Percentiles rank a stretch among this genome's conserved stretches.
Conservation (phyloP, 106 monocot species). For the Acanthochlamys bracteata region DNA sequence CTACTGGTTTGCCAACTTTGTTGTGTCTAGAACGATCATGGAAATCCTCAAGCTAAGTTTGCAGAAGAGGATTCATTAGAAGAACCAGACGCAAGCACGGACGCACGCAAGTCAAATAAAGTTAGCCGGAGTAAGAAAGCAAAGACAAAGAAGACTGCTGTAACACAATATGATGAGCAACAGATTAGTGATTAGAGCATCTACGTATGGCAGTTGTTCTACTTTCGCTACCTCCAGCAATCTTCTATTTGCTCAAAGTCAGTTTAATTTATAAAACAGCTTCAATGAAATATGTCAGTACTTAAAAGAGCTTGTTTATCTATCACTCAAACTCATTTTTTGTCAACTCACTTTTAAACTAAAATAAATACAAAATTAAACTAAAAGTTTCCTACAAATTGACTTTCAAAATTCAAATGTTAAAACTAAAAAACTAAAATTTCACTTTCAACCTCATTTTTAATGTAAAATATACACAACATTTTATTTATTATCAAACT, state of each 20-base stretch:
- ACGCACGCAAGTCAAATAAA: not conserved
- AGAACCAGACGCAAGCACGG: not conserved
- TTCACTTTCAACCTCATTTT: too few relatives aligned
- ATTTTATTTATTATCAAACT: too few relatives aligned
- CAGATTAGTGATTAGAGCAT: not conserved
- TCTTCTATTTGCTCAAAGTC: not conserved
- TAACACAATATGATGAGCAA: not conserved
- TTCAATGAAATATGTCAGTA: not conserved
- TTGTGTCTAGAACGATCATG: conserved; percentile 1
- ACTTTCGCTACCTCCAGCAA: not conserved
- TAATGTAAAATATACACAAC: too few relatives aligned
- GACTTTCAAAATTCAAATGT: too few relatives aligned
- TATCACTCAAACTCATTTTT: too few relatives aligned
- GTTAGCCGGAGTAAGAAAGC: not conserved
- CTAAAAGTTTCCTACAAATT: too few relatives aligned
- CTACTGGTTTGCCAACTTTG: conserved; percentile 10
- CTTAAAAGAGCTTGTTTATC: too few relatives aligned
- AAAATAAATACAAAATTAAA: too few relatives aligned
- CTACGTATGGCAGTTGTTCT: not conserved
- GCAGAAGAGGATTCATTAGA: not conserved
- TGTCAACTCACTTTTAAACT: too few relatives aligned
- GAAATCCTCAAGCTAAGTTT: conserved; percentile 1
- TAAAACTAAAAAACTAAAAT: too few relatives aligned
- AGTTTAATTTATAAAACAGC: not conserved
- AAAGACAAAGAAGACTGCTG: not conserved